Conservation (phyloP, 768 basidiomycete species). For the Auriculariales sp. region DNA sequence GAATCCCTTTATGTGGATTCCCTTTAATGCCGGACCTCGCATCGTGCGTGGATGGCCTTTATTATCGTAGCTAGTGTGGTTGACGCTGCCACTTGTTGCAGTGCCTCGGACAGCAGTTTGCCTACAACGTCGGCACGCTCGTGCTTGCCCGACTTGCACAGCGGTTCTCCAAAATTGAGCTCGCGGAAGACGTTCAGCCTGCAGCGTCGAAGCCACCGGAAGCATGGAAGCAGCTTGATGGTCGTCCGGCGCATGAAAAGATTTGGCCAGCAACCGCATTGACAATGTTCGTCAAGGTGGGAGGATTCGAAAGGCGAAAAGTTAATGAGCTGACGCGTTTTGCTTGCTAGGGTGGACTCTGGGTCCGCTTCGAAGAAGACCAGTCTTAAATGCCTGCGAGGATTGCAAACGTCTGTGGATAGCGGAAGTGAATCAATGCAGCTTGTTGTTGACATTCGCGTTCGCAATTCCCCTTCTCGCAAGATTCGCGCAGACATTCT, state of each 20-base stretch:
- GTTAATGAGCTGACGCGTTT: no score
- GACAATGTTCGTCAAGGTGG: conserved; percentile 55
- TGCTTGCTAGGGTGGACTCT: no score
- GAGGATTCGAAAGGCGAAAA: neutral
- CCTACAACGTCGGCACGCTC: conserved; percentile 63
- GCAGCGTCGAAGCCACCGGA: conserved; percentile 41
- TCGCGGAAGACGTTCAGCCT: conserved; percentile 49
- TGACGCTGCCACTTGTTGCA: no score
- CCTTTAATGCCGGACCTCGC: conserved; percentile 60
- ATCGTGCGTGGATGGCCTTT: no score
- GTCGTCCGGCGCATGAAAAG: conserved; percentile 37
- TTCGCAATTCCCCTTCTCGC: no score
- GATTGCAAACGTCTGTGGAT: no score
- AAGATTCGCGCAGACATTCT: no score
- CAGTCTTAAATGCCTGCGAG: no score
- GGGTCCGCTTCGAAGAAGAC: no score
- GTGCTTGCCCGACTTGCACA: conserved; percentile 56
- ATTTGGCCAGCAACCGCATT: conserved; percentile 50
- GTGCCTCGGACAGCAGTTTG: conserved; percentile 64
- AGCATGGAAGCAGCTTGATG: conserved; percentile 34
- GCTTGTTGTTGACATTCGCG: no score
- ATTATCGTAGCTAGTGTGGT: no score
- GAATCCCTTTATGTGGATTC: conserved; percentile 56
- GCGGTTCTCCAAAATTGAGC: conserved; percentile 41
- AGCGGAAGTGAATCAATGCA: no score